A percentile compares a stretch with the other conserved stretches of the same genome.
Evolutionary conservation across 805 yeast species (phyloP).

Genomic region (Candida coquimbonensis): DNA sequence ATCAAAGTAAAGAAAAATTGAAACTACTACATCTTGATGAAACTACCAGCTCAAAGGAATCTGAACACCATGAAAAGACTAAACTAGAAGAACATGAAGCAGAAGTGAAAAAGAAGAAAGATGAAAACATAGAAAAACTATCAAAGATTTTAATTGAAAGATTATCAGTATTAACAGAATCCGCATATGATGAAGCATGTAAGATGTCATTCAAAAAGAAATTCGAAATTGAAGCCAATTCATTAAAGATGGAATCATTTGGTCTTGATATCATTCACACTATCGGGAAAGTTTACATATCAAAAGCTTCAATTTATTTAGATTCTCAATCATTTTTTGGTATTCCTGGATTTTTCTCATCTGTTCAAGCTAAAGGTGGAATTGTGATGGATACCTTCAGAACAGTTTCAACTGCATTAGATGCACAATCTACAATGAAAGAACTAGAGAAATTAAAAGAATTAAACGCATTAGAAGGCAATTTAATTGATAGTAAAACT

Average conservation of each 20-base stretch:
- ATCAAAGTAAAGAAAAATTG: conserved; percentile 4
- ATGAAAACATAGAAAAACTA: conserved; percentile 57
- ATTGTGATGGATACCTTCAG: conserved; percentile 66
- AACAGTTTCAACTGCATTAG: conserved; percentile 66
- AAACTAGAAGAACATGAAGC: conserved; percentile 61
- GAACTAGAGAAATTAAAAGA: conserved; percentile 65
- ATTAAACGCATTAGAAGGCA: conserved; percentile 31
- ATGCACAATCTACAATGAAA: conserved; percentile 73
- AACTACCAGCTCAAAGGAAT: not conserved
- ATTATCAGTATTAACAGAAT: conserved; percentile 50
- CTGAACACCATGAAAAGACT: conserved; percentile 35
- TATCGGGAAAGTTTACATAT: conserved; percentile 60
- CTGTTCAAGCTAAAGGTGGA: conserved; percentile 67
- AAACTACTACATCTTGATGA: conserved; percentile 4
- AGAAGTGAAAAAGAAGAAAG: conserved; percentile 61
- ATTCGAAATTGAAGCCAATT: conserved; percentile 75
- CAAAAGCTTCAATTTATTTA: conserved; percentile 57
- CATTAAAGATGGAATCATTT: conserved; percentile 73
- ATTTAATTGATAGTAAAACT: conserved; percentile 36
- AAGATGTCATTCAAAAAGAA: conserved; percentile 55
- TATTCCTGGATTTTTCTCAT: conserved; percentile 65
- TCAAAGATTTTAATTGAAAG: conserved; percentile 49
- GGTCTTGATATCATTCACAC: conserved; percentile 78
- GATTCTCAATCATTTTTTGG: conserved; percentile 60
- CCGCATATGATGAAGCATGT: conserved; percentile 57